A percentile compares a stretch with the other conserved stretches of the same genome.
Conservation (phyloP, 345 rosid genomes). For the Viola odorata region DNA sequence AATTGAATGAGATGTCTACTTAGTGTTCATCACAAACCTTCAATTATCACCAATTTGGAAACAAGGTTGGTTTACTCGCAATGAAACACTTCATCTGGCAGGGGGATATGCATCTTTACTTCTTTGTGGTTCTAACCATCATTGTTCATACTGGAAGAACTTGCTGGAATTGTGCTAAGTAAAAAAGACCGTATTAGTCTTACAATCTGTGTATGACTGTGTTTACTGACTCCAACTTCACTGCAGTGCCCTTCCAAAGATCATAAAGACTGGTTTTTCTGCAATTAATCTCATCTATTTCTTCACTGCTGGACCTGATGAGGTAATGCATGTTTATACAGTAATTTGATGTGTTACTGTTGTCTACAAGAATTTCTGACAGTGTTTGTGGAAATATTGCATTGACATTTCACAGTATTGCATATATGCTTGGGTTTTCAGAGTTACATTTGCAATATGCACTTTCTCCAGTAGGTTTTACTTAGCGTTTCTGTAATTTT, state of each 20-base stretch:
- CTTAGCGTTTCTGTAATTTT: no score
- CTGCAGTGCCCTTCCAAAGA: conserved; percentile 88
- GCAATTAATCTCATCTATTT: conserved; percentile 96
- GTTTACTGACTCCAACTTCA: conserved; percentile 9
- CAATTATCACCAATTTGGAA: no score
- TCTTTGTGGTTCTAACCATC: no score
- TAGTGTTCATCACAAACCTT: no score
- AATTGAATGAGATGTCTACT: no score
- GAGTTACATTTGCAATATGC: no score
- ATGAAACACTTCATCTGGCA: no score
- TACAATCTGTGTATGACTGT: neutral
- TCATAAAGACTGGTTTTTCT: conserved; percentile 93
- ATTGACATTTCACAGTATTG: no score
- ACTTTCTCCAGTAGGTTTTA: no score
- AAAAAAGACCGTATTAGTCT: neutral
- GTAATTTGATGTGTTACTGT: neutral
- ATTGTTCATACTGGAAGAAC: neutral
- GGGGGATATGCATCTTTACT: no score
- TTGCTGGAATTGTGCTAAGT: neutral
- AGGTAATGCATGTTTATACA: conserved; percentile 39
- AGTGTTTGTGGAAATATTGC: neutral
- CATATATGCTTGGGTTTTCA: no score
- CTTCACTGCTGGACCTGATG: conserved; percentile 97
- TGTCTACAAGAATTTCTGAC: neutral
- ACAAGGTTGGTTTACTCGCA: no score